Conservation (phyloP, 2,329 filamentous ascomycete genomes). For the Talaromyces sp. region DNA sequence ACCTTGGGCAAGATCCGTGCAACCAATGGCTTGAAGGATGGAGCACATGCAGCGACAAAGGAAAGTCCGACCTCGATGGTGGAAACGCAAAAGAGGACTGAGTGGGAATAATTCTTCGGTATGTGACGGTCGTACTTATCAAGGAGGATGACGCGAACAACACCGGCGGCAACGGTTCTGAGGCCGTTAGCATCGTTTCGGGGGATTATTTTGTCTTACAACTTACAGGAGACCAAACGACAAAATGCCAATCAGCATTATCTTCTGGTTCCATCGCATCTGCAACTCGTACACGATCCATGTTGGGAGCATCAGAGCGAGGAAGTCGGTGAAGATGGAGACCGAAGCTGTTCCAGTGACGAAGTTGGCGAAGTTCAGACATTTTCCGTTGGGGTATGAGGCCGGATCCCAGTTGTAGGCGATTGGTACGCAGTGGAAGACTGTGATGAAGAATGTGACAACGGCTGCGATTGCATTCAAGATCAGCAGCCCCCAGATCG, state of each 20-base stretch:
- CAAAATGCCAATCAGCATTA: slow-evolving; percentile 12
- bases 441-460: slow-evolving; percentile 7
- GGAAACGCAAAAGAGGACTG: slow-evolving; percentile 10
- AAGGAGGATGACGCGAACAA: slow-evolving; percentile 10
- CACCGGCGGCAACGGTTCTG: slow-evolving; percentile 9
- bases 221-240: slow-evolving; percentile 14
- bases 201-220: no score
- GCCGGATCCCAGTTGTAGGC: slow-evolving; percentile 7
- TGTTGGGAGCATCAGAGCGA: slow-evolving; percentile 5
- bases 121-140: slow-evolving; percentile 8
- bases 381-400: slow-evolving; percentile 6
- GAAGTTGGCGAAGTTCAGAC: slow-evolving; percentile 11
- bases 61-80: slow-evolving; percentile 10
- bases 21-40: slow-evolving; percentile 8
- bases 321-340: slow-evolving; percentile 8
- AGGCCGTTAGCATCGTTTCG: background rate
- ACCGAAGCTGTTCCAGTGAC: slow-evolving; percentile 10
- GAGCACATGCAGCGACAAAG: slow-evolving; percentile 11
- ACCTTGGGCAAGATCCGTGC: slow-evolving; percentile 5
- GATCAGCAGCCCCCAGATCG: slow-evolving; percentile 8
- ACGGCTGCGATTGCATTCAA: slow-evolving; percentile 4
- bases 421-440: slow-evolving; percentile 7
- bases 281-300: slow-evolving; percentile 13
- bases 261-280: slow-evolving; percentile 9
- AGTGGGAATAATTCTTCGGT: slow-evolving; percentile 4